Evolutionary conservation across 2,329 filamentous ascomycete species (phyloP).

Genomic region (Emergomyces africanus): DNA sequence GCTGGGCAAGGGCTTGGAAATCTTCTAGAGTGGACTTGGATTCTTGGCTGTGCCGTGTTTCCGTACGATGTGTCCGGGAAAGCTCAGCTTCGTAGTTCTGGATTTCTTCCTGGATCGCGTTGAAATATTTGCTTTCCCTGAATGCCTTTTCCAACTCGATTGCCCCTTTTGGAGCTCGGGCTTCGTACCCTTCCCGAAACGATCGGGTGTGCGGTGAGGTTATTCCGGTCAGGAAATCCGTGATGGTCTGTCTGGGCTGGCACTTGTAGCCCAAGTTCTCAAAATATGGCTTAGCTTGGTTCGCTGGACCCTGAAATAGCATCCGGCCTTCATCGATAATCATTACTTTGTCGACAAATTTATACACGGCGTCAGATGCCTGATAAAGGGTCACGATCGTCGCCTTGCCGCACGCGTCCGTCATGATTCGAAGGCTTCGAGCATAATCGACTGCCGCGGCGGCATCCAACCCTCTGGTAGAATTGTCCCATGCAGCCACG

Average conservation of each 20-base stretch:
- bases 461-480: constrained; percentile 54
- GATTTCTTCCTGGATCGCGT: constrained; percentile 46
- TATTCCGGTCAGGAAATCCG: constrained; percentile 59
- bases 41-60: constrained; percentile 34
- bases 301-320: constrained; percentile 46
- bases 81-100: constrained; percentile 42
- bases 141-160: constrained; percentile 57
- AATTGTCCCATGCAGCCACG: constrained; percentile 64
- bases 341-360: constrained; percentile 61
- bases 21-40: constrained; percentile 19
- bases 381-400: constrained; percentile 57
- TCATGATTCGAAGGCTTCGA: constrained; percentile 54
- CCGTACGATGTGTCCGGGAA: constrained; percentile 36
- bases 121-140: constrained; percentile 45
- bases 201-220: constrained; percentile 47
- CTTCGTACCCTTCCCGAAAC: constrained; percentile 50
- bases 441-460: constrained; percentile 54
- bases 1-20: constrained; percentile 50
- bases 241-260: constrained; percentile 49
- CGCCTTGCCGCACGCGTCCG: constrained; percentile 54
- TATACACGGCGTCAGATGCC: constrained; percentile 51
- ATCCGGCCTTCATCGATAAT: constrained; percentile 57
- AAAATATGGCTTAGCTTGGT: constrained; percentile 48
- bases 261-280: constrained; percentile 47
- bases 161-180: constrained; percentile 50